Evolutionary conservation across 257 asterid genomes (phyloP), one percentile per base, ranked within the genome.

Genomic region (Primulina tabacum): DNA sequence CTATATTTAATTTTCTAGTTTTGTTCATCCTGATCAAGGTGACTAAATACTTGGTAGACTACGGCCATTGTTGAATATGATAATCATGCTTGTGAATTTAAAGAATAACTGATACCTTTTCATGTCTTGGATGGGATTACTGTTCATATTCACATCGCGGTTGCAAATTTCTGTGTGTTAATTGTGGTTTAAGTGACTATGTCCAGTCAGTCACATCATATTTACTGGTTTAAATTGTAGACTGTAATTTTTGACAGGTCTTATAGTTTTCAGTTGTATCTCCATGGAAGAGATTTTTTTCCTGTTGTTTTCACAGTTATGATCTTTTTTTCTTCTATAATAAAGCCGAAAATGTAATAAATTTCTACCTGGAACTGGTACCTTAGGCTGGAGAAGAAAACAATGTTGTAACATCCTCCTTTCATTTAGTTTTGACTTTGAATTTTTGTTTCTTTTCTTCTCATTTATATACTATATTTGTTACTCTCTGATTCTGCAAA

Each of bases 201-300:
- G 57, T 50, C 57, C 21, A 35, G 17, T 64, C 56, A 37, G 26
- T 64, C 18, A 64, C 56, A 20, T 64, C 20, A 64, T 34, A 64
- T 34, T 37, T 64, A 20, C 3, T 8, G 20, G 34, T 24, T 34
- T 43, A 50, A 50, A 17, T 5, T 16, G 28, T 26, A 29, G 28
- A 20, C 40, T 17, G 3, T 32, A 30, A 33, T 28, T n/a, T 38
- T 62, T 62, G 67, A 62, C 29, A 33, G 50, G 20, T 62, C 2
- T 20, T 37, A 37, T 38, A 38, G 21, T n/a, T 21, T 64, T 38
- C 57, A 8, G 29, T 38, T 64, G 28, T 21, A 5, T 50, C 57
- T 50, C 57, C 5, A 17, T 50, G 57, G 57, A 17, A 50, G 21
- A 17, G 57, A 50, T 16, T 11, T 16, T 5, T 8, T 8, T 0